Evolutionary conservation across 129 eudicot species (phyloP).

Genomic region (Flaveria trinervia): DNA sequence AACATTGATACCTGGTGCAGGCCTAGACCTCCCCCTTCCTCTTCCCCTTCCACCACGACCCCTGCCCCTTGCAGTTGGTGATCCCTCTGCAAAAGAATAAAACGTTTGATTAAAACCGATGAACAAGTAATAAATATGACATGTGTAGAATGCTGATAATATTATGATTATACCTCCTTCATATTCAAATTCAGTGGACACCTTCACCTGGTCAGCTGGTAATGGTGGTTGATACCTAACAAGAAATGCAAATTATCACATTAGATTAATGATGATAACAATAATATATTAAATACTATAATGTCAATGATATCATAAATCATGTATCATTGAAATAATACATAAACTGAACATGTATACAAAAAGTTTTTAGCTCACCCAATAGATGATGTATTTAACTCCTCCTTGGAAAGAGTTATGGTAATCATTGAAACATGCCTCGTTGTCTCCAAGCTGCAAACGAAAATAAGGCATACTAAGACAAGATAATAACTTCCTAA

Average conservation of each 20-base stretch:
- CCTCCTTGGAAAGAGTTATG: slow-evolving; percentile 76
- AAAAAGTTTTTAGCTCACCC: slow-evolving; percentile 56
- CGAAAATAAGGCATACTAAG: background rate
- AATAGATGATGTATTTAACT: slow-evolving; percentile 55
- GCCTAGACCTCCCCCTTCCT: slow-evolving; percentile 67
- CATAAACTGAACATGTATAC: background rate
- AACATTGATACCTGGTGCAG: slow-evolving; percentile 44
- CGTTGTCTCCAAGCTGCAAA: slow-evolving; percentile 75
- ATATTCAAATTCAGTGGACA: slow-evolving; percentile 63
- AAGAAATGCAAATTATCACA: background rate
- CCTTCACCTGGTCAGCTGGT: slow-evolving; percentile 95
- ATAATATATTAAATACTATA: background rate
- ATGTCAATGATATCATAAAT: background rate
- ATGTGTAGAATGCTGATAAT: background rate
- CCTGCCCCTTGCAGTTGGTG: slow-evolving; percentile 87
- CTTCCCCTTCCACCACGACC: slow-evolving; percentile 93
- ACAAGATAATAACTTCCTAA: background rate
- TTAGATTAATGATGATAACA: background rate
- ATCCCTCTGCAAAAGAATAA: slow-evolving; percentile 62
- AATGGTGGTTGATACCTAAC: slow-evolving; percentile 88
- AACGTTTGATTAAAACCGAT: slow-evolving; percentile 9
- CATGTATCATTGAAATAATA: background rate
- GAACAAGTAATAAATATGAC: background rate
- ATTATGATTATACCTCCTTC: slow-evolving; percentile 70
- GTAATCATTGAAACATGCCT: slow-evolving; percentile 97